Evolutionary conservation across 2,329 filamentous ascomycete genomes (phyloP).

Genomic region (Colletotrichum ledebouriae): DNA sequence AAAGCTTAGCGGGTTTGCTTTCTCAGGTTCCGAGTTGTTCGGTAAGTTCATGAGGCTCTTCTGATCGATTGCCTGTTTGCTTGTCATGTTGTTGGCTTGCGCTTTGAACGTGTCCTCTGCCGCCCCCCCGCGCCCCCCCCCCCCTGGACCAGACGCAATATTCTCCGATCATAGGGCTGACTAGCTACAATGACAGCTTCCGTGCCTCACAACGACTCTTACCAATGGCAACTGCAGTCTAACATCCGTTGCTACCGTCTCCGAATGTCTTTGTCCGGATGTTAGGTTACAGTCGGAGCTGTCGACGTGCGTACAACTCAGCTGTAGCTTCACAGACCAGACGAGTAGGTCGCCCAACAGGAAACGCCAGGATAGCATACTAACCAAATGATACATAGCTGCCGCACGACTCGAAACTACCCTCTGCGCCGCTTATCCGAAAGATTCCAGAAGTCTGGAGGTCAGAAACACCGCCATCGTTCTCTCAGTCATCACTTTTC

Average conservation of each 20-base stretch:
- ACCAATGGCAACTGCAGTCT: constrained; percentile 39
- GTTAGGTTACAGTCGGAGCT: constrained; percentile 37
- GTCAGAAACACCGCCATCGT: constrained; percentile 47
- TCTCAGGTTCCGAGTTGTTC: constrained; percentile 27
- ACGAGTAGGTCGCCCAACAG: constrained; percentile 23
- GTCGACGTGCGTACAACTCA: constrained; percentile 43
- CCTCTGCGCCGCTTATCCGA: constrained; percentile 44
- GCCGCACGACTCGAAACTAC: constrained; percentile 20
- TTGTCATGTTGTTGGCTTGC: neutral
- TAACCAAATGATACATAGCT: constrained; percentile 10
- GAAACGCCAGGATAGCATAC: neutral
- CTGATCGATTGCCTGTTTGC: neutral
- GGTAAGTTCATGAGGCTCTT: constrained; percentile 23
- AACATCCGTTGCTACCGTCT: constrained; percentile 30
- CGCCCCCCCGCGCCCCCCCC: neutral
- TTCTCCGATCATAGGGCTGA: constrained; percentile 34
- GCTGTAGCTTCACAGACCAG: constrained; percentile 43
- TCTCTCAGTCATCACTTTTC: constrained; percentile 40
- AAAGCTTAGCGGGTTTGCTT: constrained; percentile 20
- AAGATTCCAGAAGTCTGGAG: constrained; percentile 42
- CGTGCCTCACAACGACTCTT: constrained; percentile 32
- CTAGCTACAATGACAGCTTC: constrained; percentile 28
- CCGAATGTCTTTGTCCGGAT: constrained; percentile 43
- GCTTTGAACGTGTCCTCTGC: no score
- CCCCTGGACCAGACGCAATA: neutral